phyloP scores from a whole-genome alignment of 768 basidiomycete species.

The Cystobasidium ongulense region DNA sequence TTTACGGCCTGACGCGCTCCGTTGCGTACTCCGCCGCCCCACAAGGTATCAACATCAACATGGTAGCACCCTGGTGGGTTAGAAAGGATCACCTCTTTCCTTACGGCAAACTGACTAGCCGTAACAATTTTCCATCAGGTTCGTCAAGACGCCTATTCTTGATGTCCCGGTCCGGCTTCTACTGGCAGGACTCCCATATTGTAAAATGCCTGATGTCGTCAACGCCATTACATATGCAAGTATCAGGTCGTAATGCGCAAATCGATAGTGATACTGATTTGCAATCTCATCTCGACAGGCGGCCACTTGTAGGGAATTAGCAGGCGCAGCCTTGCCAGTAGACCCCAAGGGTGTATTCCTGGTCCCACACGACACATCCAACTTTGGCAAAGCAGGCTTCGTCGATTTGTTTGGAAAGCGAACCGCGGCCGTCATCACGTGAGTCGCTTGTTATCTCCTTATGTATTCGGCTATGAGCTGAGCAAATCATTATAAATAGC shows the following conservation, averaged over 20 bases:
- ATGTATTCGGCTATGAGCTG: background rate
- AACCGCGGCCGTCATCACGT: background rate
- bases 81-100: background rate
- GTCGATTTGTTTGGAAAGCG: background rate
- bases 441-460: background rate
- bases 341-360: conserved; percentile 11
- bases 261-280: background rate
- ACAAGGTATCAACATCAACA: conserved; percentile 21
- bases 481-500: background rate
- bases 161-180: background rate
- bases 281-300: background rate
- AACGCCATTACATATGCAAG: conserved; percentile 15
- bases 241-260: background rate
- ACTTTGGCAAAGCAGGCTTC: conserved; percentile 9
- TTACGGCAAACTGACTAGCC: background rate
- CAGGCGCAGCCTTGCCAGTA: conserved; percentile 8
- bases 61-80: conserved; percentile 25
- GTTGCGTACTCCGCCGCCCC: background rate
- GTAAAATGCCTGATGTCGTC: conserved; percentile 16
- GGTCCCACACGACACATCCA: background rate
- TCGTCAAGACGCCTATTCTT: conserved; percentile 20
- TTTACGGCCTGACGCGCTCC: conserved; percentile 8
- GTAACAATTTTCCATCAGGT: conserved; percentile 17
- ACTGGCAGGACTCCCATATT: conserved; percentile 7
- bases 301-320: background rate